Conservation (phyloP, 148 eudicot species). For the Bassia scoparia region DNA sequence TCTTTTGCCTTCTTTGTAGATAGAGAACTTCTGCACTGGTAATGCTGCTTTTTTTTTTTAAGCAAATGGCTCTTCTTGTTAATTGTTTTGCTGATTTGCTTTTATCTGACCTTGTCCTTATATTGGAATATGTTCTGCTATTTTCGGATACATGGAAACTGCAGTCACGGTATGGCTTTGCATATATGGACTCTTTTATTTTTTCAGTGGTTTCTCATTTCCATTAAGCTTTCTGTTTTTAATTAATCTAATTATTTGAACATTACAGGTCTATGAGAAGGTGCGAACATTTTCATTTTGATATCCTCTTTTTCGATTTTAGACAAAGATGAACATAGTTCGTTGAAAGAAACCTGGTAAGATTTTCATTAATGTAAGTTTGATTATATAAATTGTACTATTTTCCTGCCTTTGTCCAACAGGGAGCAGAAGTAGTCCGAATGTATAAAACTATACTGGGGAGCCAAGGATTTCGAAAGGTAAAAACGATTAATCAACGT, state of each 20-base stretch:
- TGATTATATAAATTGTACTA: conserved; percentile 6
- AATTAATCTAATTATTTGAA: neutral
- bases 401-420: conserved; percentile 13
- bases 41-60: neutral
- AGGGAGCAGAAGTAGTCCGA: conserved; percentile 99
- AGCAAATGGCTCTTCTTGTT: conserved; percentile 6
- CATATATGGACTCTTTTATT: neutral
- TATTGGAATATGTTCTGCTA: conserved; percentile 30
- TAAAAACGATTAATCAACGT: conserved; percentile 19
- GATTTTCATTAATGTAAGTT: neutral
- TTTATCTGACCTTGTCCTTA: conserved; percentile 19
- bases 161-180: conserved; percentile 81
- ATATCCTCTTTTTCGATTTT: conserved; percentile 2
- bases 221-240: conserved; percentile 20
- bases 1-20: conserved; percentile 40
- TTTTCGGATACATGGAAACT: conserved; percentile 25
- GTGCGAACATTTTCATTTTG: conserved; percentile 27
- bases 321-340: neutral
- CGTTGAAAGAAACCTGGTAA: neutral
- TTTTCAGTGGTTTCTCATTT: neutral
- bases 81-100: conserved; percentile 21
- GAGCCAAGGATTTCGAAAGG: conserved; percentile 84
- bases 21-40: conserved; percentile 80
- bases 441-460: conserved; percentile 97
- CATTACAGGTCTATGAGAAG: conserved; percentile 83